These are phyloP conservation scores for Amyloporia xantha DNA, from an alignment of 768 basidiomycete species.

Conservation along the genomic window DNA sequence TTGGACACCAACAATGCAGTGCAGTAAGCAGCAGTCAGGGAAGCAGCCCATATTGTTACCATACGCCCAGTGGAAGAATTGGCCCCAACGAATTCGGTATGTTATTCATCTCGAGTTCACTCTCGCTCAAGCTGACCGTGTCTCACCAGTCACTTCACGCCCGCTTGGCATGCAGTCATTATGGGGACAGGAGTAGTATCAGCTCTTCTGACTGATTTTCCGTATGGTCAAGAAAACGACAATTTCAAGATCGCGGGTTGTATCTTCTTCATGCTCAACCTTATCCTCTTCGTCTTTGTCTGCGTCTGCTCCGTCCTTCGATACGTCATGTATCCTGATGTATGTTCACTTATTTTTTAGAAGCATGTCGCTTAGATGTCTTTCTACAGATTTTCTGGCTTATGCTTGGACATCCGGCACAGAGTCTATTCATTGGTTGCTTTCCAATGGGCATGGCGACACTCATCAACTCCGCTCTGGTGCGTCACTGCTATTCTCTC, in stretches of 20 bases:
- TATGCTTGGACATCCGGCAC: constrained; percentile 34
- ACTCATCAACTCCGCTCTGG: constrained; percentile 34
- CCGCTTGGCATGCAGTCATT: constrained; percentile 40
- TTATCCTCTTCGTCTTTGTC: constrained; percentile 31
- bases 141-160: constrained; percentile 37
- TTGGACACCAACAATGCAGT: neutral
- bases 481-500: constrained; percentile 18
- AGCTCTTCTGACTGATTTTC: constrained; percentile 35
- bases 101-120: neutral
- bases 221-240: constrained; percentile 32
- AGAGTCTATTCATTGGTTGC: constrained; percentile 39
- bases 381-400: constrained; percentile 17
- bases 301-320: constrained; percentile 25
- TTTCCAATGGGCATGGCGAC: constrained; percentile 41
- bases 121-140: neutral
- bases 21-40: neutral
- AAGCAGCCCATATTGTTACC: neutral
- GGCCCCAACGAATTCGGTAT: constrained; percentile 33
- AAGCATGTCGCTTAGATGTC: neutral
- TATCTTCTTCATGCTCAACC: constrained; percentile 34
- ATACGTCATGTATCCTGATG: constrained; percentile 28
- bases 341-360: constrained; percentile 5
- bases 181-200: constrained; percentile 42
- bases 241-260: constrained; percentile 30
- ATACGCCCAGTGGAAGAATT: constrained; percentile 23